Percentiles rank a stretch among this genome's conserved stretches.
phyloP scores from a whole-genome alignment of 1,139 yeast genomes.

The Debaryomyces subglobosus region DNA sequence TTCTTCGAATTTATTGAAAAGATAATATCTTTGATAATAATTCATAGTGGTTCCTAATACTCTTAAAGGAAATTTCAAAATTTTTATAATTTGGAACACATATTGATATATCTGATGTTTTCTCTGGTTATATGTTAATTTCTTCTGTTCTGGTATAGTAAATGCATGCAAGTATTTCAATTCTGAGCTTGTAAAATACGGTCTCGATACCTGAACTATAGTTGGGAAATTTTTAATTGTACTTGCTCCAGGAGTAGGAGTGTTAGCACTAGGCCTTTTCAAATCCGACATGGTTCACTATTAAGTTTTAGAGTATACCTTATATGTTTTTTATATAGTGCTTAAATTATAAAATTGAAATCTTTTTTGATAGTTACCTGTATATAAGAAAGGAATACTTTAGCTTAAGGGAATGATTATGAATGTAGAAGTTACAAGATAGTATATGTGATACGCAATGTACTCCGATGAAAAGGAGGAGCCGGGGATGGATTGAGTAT shows the following conservation, averaged over 20 bases:
- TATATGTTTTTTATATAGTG: background rate
- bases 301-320: background rate
- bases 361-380: slow-evolving; percentile 1
- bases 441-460: background rate
- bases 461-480: background rate
- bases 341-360: background rate
- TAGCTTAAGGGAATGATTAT: background rate
- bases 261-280: background rate
- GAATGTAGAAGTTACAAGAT: background rate
- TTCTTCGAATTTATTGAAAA: slow-evolving; percentile 61
- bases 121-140: slow-evolving; percentile 51
- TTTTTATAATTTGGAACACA: slow-evolving; percentile 53
- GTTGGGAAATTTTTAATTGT: slow-evolving; percentile 19
- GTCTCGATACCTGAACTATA: slow-evolving; percentile 59
- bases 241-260: slow-evolving; percentile 2
- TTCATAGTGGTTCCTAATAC: slow-evolving; percentile 70
- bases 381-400: background rate
- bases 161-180: slow-evolving; percentile 53
- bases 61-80: slow-evolving; percentile 65
- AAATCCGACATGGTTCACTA: slow-evolving; percentile 4
- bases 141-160: slow-evolving; percentile 54
- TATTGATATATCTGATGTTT: slow-evolving; percentile 59
- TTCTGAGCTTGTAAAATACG: slow-evolving; percentile 62
- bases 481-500: background rate
- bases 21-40: slow-evolving; percentile 70